Conservation (phyloP, 805 yeast genomes). For the Candida loeiensis region DNA sequence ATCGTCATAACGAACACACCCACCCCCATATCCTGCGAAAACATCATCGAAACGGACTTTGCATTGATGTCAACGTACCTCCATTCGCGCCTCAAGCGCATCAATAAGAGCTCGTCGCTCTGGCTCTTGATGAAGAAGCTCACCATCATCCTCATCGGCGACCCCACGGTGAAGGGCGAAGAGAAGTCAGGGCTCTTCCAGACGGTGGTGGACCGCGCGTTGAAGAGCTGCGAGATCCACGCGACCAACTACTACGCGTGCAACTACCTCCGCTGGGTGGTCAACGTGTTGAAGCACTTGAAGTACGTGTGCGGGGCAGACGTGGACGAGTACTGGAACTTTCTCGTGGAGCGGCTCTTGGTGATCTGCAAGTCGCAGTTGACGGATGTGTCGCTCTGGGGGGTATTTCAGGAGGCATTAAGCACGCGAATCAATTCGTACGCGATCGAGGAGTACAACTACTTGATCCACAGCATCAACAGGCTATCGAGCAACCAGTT, state of each 20-base stretch:
- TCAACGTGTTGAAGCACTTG: conserved; percentile 11
- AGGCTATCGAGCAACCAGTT: background rate
- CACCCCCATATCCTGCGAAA: no score
- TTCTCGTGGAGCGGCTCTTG: background rate
- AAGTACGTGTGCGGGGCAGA: conserved; percentile 1
- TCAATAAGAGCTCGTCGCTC: conserved; percentile 39
- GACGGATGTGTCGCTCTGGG: conserved; percentile 20
- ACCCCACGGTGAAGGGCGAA: conserved; percentile 7
- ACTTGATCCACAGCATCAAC: conserved; percentile 1
- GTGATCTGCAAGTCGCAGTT: conserved; percentile 13
- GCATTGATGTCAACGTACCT: conserved; percentile 27
- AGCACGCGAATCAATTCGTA: conserved; percentile 6
- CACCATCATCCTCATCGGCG: conserved; percentile 11
- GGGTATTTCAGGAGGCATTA: conserved; percentile 8
- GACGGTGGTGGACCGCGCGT: conserved; percentile 14
- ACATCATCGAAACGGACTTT: background rate
- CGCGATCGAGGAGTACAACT: conserved; percentile 11
- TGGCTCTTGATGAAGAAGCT: conserved; percentile 34
- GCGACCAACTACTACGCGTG: conserved; percentile 39
- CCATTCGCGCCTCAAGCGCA: conserved; percentile 25
- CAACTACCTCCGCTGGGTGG: conserved; percentile 30
- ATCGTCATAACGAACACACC: no score
- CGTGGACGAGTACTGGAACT: background rate
- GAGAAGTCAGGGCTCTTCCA: background rate
- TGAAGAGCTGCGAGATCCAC: conserved; percentile 32